phyloP scores from a whole-genome alignment of 2,329 filamentous ascomycete species.

The Pseudocercospora ulei region DNA sequence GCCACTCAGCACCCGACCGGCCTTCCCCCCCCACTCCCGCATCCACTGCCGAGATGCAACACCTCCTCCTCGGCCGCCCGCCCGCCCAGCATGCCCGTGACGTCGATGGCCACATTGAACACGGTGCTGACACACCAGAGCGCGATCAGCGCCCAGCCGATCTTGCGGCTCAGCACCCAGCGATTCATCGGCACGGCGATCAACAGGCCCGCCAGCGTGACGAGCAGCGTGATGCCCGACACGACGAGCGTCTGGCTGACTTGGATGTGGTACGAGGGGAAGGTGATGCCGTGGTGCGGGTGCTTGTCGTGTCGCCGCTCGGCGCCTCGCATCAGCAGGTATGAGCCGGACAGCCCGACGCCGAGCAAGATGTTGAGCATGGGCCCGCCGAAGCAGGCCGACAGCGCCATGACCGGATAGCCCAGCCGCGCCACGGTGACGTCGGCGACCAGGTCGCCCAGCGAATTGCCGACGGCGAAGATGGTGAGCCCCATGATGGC shows the following conservation, averaged over 20 bases:
- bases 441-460: slow-evolving; percentile 88
- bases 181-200: slow-evolving; percentile 73
- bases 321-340: slow-evolving; percentile 68
- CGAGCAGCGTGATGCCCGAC: slow-evolving; percentile 69
- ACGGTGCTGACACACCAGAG: slow-evolving; percentile 74
- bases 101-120: slow-evolving; percentile 70
- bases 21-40: too few relatives aligned
- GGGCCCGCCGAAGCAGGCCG: slow-evolving; percentile 93
- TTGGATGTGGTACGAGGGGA: slow-evolving; percentile 70
- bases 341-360: slow-evolving; percentile 81
- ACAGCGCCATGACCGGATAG: slow-evolving; percentile 90
- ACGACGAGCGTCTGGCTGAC: slow-evolving; percentile 79
- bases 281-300: slow-evolving; percentile 54
- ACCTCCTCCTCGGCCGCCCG: slow-evolving; percentile 15
- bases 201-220: slow-evolving; percentile 69
- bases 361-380: slow-evolving; percentile 96
- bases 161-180: slow-evolving; percentile 72
- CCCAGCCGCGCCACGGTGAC: slow-evolving; percentile 88
- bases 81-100: slow-evolving; percentile 37
- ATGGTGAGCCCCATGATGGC: slow-evolving; percentile 90
- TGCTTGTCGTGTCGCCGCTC: slow-evolving; percentile 57
- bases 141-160: slow-evolving; percentile 69
- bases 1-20: too few relatives aligned
- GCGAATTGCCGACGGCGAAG: slow-evolving; percentile 90
- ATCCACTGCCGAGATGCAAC: slow-evolving; percentile 15